Percentiles rank a stretch among this genome's conserved stretches.
phyloP scores from a whole-genome alignment of 2,329 filamentous ascomycete genomes.

The Volutella citrinella region DNA sequence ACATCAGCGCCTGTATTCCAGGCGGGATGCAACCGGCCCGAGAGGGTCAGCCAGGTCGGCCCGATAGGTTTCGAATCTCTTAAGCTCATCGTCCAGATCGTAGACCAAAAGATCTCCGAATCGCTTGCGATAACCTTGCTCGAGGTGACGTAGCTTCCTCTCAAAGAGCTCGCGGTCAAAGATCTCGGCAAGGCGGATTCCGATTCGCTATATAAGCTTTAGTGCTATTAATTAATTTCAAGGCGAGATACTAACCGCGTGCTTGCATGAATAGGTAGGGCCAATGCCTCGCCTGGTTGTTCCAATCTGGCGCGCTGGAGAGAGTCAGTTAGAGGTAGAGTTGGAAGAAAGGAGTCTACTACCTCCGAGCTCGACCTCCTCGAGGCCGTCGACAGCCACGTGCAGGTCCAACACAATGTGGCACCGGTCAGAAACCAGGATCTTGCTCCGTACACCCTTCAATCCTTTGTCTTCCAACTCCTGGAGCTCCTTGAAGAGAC shows the following conservation, averaged over 20 bases:
- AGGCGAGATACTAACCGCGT: too few relatives aligned
- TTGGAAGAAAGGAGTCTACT: not conserved
- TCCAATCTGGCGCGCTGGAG: conserved; percentile 9
- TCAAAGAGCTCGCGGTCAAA: too few relatives aligned
- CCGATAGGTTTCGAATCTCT: conserved; percentile 5
- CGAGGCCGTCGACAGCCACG: conserved; percentile 11
- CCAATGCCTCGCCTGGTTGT: too few relatives aligned
- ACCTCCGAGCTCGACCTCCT: conserved; percentile 15
- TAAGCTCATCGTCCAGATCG: conserved; percentile 4
- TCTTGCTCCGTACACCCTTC: conserved; percentile 4
- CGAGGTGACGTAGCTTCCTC: conserved; percentile 6
- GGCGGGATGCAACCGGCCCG: conserved; percentile 5
- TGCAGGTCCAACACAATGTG: conserved; percentile 12
- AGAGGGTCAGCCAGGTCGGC: conserved; percentile 5
- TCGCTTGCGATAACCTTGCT: conserved; percentile 5
- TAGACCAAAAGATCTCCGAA: conserved; percentile 6
- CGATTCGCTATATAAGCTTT: too few relatives aligned
- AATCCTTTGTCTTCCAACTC: conserved; percentile 10
- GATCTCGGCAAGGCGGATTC: too few relatives aligned
- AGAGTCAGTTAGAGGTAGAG: conserved; percentile 5
- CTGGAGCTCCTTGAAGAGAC: conserved; percentile 13
- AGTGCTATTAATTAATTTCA: too few relatives aligned
- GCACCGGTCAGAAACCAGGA: conserved; percentile 13
- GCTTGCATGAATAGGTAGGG: too few relatives aligned
- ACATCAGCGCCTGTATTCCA: conserved; percentile 8